Conservation (phyloP, 2,329 filamentous ascomycete species). For the Orbilia oligospora region DNA sequence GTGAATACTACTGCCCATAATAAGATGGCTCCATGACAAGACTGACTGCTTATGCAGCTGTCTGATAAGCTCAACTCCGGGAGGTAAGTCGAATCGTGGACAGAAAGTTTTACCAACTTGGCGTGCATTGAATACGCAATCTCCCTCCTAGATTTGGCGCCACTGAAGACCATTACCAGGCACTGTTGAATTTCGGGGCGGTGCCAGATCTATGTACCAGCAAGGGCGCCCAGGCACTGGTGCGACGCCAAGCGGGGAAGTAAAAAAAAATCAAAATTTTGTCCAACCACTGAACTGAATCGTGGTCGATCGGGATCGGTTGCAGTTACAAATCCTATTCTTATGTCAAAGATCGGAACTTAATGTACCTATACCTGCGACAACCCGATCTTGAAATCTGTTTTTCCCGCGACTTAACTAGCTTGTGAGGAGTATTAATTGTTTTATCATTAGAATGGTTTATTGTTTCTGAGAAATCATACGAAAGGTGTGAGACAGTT, state of each 20-base stretch:
- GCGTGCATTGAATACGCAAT: constrained; percentile 2
- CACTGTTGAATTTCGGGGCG: neutral
- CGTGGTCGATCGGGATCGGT: neutral
- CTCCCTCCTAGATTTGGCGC: neutral
- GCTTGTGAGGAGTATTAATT: neutral
- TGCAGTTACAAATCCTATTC: neutral
- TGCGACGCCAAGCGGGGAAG: constrained; percentile 26
- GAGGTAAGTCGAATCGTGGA: neutral
- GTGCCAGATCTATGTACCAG: neutral
- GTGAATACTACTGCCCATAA: too few species aligned
- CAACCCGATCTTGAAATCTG: constrained; percentile 19
- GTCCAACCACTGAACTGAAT: neutral
- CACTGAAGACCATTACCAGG: neutral
- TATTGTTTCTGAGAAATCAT: neutral
- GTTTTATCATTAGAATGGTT: constrained; percentile 17
- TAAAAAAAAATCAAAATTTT: neutral
- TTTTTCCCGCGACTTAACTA: neutral
- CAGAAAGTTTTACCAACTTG: neutral
- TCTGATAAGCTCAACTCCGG: neutral
- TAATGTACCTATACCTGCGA: neutral
- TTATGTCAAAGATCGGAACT: neutral
- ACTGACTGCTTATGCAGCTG: too few species aligned
- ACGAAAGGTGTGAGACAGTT: neutral
- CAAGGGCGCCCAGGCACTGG: constrained; percentile 6
- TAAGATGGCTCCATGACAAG: too few species aligned